A percentile compares a stretch with the other conserved stretches of the same genome.
Evolutionary conservation across 805 yeast genomes (phyloP).

Genomic region (Hanseniaspora meyeri): DNA sequence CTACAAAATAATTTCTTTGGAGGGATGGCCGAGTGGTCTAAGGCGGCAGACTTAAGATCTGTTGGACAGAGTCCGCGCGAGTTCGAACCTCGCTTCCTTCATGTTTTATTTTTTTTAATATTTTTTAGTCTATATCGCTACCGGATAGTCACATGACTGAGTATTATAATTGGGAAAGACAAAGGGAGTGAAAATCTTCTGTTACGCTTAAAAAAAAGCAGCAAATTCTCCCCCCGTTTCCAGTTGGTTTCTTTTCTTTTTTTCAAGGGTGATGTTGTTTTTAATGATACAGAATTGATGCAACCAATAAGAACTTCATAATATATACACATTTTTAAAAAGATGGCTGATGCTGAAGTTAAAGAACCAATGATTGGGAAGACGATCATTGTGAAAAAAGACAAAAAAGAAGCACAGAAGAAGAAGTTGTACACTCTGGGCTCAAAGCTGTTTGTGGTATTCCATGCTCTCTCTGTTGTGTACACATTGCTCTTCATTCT

Average conservation of each 20-base stretch:
- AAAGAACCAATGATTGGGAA: too few relatives aligned
- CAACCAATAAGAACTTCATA: too few relatives aligned
- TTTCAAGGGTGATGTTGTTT: background rate
- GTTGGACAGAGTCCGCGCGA: conserved; percentile 27
- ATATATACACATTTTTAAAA: background rate
- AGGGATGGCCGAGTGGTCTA: conserved; percentile 28
- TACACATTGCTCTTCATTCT: background rate
- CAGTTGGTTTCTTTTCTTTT: background rate
- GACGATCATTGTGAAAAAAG: conserved; percentile 8
- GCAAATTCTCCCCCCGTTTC: background rate
- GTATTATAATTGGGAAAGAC: too few relatives aligned
- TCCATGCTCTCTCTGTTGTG: background rate
- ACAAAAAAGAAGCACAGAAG: background rate
- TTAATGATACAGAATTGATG: too few relatives aligned
- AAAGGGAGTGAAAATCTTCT: too few relatives aligned
- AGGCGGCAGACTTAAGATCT: conserved; percentile 28
- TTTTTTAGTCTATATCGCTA: background rate
- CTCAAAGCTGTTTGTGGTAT: conserved; percentile 3
- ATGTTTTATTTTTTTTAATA: conserved; percentile 15
- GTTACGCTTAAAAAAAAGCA: background rate
- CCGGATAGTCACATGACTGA: too few relatives aligned
- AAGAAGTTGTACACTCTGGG: conserved; percentile 1
- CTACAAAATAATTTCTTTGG: conserved; percentile 16
- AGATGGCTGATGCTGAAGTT: background rate
- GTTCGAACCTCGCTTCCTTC: conserved; percentile 30